Evolutionary conservation across 2,329 filamentous ascomycete genomes (phyloP), one percentile per base, ranked within the genome.

Genomic region (Venturia effusa): DNA sequence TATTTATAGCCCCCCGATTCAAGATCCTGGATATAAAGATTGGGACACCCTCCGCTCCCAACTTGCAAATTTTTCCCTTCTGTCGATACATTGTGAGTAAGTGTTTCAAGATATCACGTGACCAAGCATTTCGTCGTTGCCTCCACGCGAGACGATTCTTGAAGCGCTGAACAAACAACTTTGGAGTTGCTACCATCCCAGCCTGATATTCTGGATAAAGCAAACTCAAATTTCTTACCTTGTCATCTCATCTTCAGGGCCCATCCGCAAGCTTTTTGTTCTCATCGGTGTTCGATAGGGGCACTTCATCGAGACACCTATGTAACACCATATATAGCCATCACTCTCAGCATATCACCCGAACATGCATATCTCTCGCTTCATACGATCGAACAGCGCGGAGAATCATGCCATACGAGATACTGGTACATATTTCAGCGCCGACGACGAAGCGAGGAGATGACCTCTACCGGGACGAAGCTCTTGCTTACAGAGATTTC

Each of bases 361-460:
- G 59, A 61, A 61, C n/a, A 41, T 39, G 39, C 19, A 61, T 61
- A 41, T n/a, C 24, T 41, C 24, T 19, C 34, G 37, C 15, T n/a
- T 27, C 22, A 41, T 30, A 43, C 34, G 59, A 40, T 24, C 22
- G 32, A 15, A 37, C 41, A 41, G 15, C 34, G 37, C 59, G 34
- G 27, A 27, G 19, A 24, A 24, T 22, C 37, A 41, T 41, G 59
- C 59, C 37, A 27, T 40, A 45, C 59, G 74, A 78, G 65, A 71
- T 81, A 34, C 71, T 79, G 39, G 75, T 77, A 40, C 79, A 81
- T 68, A 75, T 78, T 48, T 77, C 78, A 65, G 75, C 78, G 7
- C 71, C 77, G 10, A 74, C 75, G 10, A 75, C 73, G 43, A 72
- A 70, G 37, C 70, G 71, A 45, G 74, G 76, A 65, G 79, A 81